Conservation (phyloP, 2,329 filamentous ascomycete genomes). For the Epichloe gansuensis region DNA sequence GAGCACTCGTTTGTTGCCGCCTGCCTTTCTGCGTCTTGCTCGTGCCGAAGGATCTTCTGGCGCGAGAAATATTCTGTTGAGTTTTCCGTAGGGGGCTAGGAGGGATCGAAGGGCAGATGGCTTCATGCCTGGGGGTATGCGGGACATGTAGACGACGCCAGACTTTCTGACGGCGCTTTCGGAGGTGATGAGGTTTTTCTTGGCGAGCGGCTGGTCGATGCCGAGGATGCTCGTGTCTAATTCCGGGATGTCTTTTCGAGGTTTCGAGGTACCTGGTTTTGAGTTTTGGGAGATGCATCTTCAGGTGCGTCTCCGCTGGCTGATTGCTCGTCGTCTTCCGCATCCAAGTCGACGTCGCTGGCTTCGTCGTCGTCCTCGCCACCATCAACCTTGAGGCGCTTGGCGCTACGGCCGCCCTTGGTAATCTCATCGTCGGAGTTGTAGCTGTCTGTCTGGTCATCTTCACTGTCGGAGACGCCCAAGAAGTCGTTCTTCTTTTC, state of each 20-base stretch:
- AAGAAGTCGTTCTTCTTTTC: conserved; percentile 65
- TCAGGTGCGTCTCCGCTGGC: neutral
- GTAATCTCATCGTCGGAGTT: conserved; percentile 58
- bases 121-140: conserved; percentile 83
- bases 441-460: conserved; percentile 46
- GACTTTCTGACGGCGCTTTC: conserved; percentile 57
- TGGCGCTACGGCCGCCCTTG: conserved; percentile 50
- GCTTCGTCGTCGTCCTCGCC: conserved; percentile 24
- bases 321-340: conserved; percentile 14
- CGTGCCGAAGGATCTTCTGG: conserved; percentile 61
- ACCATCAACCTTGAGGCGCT: conserved; percentile 49
- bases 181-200: conserved; percentile 56
- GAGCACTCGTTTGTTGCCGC: conserved; percentile 74
- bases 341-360: conserved; percentile 23
- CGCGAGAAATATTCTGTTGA: conserved; percentile 69
- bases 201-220: conserved; percentile 42
- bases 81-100: conserved; percentile 60
- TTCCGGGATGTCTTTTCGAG: conserved; percentile 12
- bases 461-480: conserved; percentile 45
- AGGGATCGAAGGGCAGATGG: conserved; percentile 64
- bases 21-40: conserved; percentile 52
- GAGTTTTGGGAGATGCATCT: conserved; percentile 9
- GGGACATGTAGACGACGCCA: conserved; percentile 72
- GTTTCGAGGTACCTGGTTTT: conserved; percentile 13
- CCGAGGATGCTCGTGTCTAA: conserved; percentile 29